Evolutionary conservation across 2,329 filamentous ascomycete species (phyloP), one percentile per base, ranked within the genome.

Genomic region (Calonectria pauciramosa): DNA sequence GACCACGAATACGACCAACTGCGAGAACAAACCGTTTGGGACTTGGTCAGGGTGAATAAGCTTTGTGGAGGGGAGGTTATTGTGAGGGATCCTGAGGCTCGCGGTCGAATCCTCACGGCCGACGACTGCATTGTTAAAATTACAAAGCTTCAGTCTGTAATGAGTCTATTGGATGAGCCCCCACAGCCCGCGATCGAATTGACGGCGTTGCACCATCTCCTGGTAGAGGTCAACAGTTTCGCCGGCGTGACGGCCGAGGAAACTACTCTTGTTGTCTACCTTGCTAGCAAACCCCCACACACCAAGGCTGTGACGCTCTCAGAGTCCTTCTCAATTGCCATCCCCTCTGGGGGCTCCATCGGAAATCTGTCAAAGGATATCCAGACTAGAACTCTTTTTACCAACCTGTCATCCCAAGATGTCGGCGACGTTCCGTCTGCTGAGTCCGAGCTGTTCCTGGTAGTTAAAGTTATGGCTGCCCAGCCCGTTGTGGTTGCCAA

Each of bases 91-190:
- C 95, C 97, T 2, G 90, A 90, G 26, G 93, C 96, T 82, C 91
- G 94, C 36, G 97, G 97, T 11, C 92, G 96, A 59, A 93, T 99
- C 34, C 86, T 99, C 80, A 98, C 96, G 0, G 95, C 95, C 16
- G 94, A 98, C 68, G 97, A 99, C 85, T 98, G 96, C 1, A 95
- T 97, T 5, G 94, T 99, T 34, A 94, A 98, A 73, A 91, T 98
- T 78, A 96, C 96, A 9, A 95, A 93, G 82, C 88, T 99, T 71
- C 97, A 99, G 86, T 97, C 97, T 6, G 92, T 96, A 82, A 99
- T 99, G 97, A 98, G 96, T 84, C 90, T 99, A 80, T 89, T 99
- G 59, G 94, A 98, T 72, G 94, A 95, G 79, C 92, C 93, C n/a
- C 96, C 96, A 0, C 90, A 91, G 26, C 88, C 91, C 5, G 87